Evolutionary conservation across 306 rosid genomes (phyloP).

Genomic region (Luffa aegyptiaca): DNA sequence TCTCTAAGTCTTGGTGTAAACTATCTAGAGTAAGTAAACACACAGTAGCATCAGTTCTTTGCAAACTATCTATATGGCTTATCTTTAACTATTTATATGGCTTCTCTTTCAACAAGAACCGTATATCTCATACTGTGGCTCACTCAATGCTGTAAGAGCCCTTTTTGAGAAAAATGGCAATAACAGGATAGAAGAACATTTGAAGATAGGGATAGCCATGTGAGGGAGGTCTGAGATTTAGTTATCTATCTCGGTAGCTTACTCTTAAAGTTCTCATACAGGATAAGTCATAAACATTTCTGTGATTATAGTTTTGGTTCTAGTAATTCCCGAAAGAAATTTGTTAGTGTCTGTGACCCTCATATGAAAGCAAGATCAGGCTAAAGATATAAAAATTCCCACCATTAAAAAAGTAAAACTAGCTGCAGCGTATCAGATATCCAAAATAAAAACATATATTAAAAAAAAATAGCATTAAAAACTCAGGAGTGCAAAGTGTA

Average conservation of each 20-base stretch:
- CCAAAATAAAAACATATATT: not conserved
- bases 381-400: not conserved
- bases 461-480: not conserved
- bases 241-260: not conserved
- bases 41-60: not conserved
- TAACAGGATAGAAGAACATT: not conserved
- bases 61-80: not conserved
- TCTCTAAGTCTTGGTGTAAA: not conserved
- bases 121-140: no score
- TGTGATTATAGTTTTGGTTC: not conserved
- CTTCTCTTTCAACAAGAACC: not conserved
- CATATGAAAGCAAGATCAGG: not conserved
- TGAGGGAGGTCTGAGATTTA: not conserved
- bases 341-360: not conserved
- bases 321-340: not conserved
- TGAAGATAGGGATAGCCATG: not conserved
- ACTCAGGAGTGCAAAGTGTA: slow-evolving; percentile 1
- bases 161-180: not conserved
- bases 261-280: not conserved
- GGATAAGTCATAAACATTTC: not conserved
- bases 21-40: not conserved
- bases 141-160: not conserved
- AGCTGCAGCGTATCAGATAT: not conserved
- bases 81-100: not conserved
- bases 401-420: not conserved